These are phyloP conservation scores for Sclerotinia borealis DNA, from an alignment of 2,329 filamentous ascomycete species.

Conservation along the genomic window DNA sequence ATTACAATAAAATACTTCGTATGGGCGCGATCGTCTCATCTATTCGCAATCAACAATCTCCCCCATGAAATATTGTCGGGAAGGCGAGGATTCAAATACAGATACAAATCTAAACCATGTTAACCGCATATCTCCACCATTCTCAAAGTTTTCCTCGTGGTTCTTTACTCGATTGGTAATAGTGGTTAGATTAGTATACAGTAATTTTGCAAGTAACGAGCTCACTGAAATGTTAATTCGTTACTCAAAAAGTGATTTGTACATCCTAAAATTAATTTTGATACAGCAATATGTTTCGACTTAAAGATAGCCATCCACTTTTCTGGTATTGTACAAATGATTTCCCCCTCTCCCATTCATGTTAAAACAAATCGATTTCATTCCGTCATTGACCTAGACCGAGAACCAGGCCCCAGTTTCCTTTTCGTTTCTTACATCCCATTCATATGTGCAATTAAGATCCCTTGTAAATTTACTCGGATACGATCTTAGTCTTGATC, in stretches of 20 bases:
- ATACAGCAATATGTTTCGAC: background rate
- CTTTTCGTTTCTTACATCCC: background rate
- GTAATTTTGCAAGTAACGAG: background rate
- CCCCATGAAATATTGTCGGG: too few relatives aligned
- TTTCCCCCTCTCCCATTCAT: background rate
- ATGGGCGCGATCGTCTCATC: too few relatives aligned
- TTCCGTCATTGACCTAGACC: background rate
- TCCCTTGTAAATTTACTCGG: background rate
- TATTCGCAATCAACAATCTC: too few relatives aligned
- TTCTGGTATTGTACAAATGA: conserved; percentile 12
- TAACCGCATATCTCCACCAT: background rate
- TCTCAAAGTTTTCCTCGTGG: background rate
- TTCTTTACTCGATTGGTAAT: background rate
- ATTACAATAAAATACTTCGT: too few relatives aligned
- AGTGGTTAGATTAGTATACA: background rate
- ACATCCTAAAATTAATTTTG: conserved; percentile 1
- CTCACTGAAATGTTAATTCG: background rate
- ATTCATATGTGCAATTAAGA: background rate
- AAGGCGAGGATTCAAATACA: background rate
- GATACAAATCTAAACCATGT: background rate
- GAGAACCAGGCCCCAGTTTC: background rate
- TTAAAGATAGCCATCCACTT: background rate
- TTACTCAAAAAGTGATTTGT: background rate
- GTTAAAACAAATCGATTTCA: background rate
- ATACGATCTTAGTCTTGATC: conserved; percentile 20